Base-by-base conservation (phyloP, 192 early-diverging fungal species). In the Backusella macrospora region DNA sequence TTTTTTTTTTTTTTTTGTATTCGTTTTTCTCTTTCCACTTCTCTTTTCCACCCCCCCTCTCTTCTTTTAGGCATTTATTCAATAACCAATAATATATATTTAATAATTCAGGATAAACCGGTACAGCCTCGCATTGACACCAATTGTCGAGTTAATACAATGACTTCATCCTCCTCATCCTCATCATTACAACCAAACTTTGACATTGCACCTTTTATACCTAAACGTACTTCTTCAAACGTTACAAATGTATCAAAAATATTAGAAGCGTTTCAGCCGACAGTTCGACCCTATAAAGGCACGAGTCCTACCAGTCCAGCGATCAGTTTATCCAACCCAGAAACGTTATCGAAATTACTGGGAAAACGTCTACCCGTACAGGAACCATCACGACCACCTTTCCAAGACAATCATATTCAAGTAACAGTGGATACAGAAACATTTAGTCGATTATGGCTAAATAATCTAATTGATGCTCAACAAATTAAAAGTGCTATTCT, bases 221-320 rank as follows among this genome's bases (percentile, higher is more conserved):
- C 73, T 23, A 66, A 74, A 67, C 73, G 73, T 42, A 74, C 73
- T 15, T 46, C 65, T 8, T 74, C 73, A 14, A 74, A 48, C 52
- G 65, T 26, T 14, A 38, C 48, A 23, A 65, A 68, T 67, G 52
- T 74, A 49, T 46, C 46, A 13, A 65, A 74, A 29, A 65, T 74
- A 39, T 5, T 74, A n/a, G 73, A 74, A 37, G 38, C 65, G 23
- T 68, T 68, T n/a, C 42, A 47, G 16, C 67, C 67, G 6, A 68
- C 67, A 1, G 16, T 68, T 29, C 52, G 52, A 59, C 23, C 52
- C 0, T 59, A 59, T 13, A 59, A 59, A 26, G 52, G 52, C 4
- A 23, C 21, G n/a, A 59, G 52, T 13, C 52, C 52, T 12, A 23
- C 52, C 8, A 59, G 52, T 26, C 52, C 52, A 4, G 52, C 52